Evolutionary conservation across 768 basidiomycete species (phyloP).

Genomic region (Mycena venus): DNA sequence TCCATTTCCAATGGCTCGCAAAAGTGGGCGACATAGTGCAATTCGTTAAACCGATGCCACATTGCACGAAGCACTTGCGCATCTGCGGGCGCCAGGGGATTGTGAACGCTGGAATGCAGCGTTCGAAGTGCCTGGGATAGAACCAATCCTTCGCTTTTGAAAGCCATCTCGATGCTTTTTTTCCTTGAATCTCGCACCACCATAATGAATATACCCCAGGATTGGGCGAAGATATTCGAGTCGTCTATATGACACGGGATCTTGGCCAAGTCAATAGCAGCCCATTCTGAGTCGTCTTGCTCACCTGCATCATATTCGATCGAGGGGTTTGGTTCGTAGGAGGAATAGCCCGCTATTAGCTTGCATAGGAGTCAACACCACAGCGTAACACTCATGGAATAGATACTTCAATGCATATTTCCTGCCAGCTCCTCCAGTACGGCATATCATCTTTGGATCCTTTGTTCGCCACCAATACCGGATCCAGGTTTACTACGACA

Average conservation of each 20-base stretch:
- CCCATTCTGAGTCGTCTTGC: background rate
- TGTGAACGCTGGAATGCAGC: background rate
- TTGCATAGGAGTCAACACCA: background rate
- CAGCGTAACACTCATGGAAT: no score
- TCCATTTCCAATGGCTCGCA: conserved; percentile 16
- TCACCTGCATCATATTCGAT: conserved; percentile 18
- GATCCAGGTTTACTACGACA: conserved; percentile 17
- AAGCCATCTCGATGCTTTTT: conserved; percentile 21
- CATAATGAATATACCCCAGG: conserved; percentile 27
- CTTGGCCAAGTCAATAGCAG: background rate
- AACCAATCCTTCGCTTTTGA: conserved; percentile 12
- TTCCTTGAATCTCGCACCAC: conserved; percentile 20
- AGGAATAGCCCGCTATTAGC: conserved; percentile 20
- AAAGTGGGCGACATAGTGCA: conserved; percentile 27
- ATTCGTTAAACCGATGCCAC: conserved; percentile 6
- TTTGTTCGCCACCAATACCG: background rate
- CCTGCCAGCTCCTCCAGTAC: conserved; percentile 26
- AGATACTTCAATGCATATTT: conserved; percentile 26
- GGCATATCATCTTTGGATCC: conserved; percentile 22
- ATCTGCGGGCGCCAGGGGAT: background rate
- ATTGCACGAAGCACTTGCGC: conserved; percentile 5
- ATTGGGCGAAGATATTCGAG: conserved; percentile 26
- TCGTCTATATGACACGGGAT: background rate
- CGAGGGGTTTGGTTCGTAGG: conserved; percentile 26
- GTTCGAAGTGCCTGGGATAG: conserved; percentile 3